Evolutionary conservation across 805 yeast genomes (phyloP).

Genomic region (Kregervanrija delftensis): DNA sequence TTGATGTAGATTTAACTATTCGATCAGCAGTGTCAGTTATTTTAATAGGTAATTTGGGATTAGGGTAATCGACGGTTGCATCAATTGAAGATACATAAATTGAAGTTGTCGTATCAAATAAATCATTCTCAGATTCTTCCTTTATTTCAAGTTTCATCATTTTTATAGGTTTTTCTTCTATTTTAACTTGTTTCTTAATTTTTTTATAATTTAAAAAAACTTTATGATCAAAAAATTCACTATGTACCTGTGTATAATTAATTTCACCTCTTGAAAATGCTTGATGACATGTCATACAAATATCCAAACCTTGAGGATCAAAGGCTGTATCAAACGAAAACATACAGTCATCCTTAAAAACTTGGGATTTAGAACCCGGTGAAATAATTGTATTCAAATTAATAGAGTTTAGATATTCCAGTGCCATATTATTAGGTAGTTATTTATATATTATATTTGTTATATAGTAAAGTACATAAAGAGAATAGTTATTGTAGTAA

Average conservation of each 20-base stretch:
- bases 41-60: slow-evolving; percentile 22
- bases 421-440: slow-evolving; percentile 6
- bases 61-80: slow-evolving; percentile 23
- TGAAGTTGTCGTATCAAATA: slow-evolving; percentile 40
- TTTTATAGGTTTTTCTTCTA: slow-evolving; percentile 33
- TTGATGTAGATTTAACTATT: slow-evolving; percentile 52
- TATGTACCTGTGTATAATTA: slow-evolving; percentile 55
- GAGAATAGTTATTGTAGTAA: too few relatives aligned
- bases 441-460: too few relatives aligned
- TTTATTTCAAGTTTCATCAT: slow-evolving; percentile 61
- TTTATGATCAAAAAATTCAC: slow-evolving; percentile 43
- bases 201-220: slow-evolving; percentile 55
- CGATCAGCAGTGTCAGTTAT: slow-evolving; percentile 31
- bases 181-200: slow-evolving; percentile 35
- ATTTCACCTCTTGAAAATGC: slow-evolving; percentile 47
- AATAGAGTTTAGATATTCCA: slow-evolving; percentile 14
- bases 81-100: slow-evolving; percentile 35
- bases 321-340: slow-evolving; percentile 71
- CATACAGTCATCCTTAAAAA: slow-evolving; percentile 87
- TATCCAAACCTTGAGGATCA: slow-evolving; percentile 54
- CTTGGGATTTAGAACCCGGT: slow-evolving; percentile 31
- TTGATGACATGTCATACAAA: slow-evolving; percentile 69
- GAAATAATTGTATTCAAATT: slow-evolving; percentile 12
- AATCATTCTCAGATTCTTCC: slow-evolving; percentile 55
- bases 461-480: too few relatives aligned